Evolutionary conservation across 805 yeast species (phyloP).

Genomic region (Metschnikowia henanensis): DNA sequence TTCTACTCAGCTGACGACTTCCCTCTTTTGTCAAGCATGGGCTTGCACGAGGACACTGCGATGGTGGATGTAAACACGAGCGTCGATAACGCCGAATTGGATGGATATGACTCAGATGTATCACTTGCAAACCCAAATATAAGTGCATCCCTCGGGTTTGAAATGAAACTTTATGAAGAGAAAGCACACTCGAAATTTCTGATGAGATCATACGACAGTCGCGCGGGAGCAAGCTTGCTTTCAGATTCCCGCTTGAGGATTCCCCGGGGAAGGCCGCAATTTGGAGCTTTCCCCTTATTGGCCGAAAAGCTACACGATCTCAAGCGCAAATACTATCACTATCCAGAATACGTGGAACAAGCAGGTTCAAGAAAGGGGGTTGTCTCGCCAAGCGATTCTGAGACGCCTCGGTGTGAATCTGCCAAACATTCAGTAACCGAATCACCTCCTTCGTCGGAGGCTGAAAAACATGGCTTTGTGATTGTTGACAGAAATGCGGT

Average conservation of each 20-base stretch:
- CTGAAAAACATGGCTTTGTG: slow-evolving; percentile 11
- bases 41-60: slow-evolving; percentile 15
- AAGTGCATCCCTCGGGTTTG: slow-evolving; percentile 50
- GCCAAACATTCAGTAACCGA: background rate
- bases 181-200: background rate
- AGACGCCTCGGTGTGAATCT: background rate
- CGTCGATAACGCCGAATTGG: slow-evolving; percentile 13
- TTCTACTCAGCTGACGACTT: slow-evolving; percentile 32
- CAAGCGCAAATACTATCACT: slow-evolving; percentile 35
- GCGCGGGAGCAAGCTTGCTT: background rate
- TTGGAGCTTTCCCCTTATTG: slow-evolving; percentile 40
- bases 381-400: background rate
- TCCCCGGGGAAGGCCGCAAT: slow-evolving; percentile 44
- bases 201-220: background rate
- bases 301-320: slow-evolving; percentile 27
- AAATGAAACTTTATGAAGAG: slow-evolving; percentile 39
- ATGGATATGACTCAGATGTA: slow-evolving; percentile 46
- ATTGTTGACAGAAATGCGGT: slow-evolving; percentile 3
- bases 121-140: slow-evolving; percentile 54
- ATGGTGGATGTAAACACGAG: slow-evolving; percentile 16
- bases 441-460: slow-evolving; percentile 2
- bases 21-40: slow-evolving; percentile 26
- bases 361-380: background rate
- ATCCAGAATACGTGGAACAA: slow-evolving; percentile 21
- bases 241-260: slow-evolving; percentile 28